Evolutionary conservation across 331 rosid genomes (phyloP).

Genomic region (Quercus phellos): DNA sequence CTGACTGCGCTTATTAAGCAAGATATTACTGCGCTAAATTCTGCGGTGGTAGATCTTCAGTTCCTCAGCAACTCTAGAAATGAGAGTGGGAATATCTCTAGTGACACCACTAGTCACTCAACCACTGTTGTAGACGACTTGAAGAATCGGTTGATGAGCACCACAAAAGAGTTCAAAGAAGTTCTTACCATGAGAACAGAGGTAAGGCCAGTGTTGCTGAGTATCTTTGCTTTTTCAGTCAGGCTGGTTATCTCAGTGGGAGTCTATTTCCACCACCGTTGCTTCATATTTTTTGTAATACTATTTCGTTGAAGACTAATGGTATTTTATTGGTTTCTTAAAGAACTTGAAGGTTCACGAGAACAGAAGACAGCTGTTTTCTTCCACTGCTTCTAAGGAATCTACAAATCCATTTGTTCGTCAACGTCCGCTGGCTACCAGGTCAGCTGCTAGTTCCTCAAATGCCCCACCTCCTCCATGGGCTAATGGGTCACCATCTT

Average conservation of each 20-base stretch:
- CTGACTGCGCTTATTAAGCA: slow-evolving; percentile 81
- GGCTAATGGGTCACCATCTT: slow-evolving; percentile 63
- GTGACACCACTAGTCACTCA: slow-evolving; percentile 82
- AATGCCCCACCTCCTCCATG: slow-evolving; percentile 73
- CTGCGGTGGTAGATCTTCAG: slow-evolving; percentile 91
- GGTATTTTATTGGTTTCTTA: slow-evolving; percentile 18
- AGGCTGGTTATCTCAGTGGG: neutral
- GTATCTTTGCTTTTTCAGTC: neutral
- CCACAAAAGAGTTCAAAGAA: slow-evolving; percentile 93
- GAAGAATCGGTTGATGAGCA: slow-evolving; percentile 77
- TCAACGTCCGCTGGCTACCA: slow-evolving; percentile 77
- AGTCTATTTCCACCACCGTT: neutral
- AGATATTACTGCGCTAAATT: slow-evolving; percentile 87
- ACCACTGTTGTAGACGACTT: slow-evolving; percentile 89
- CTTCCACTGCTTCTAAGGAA: slow-evolving; percentile 66
- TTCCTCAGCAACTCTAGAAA: slow-evolving; percentile 54
- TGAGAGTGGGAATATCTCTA: slow-evolving; percentile 59
- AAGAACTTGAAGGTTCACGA: slow-evolving; percentile 91
- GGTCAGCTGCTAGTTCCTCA: slow-evolving; percentile 63
- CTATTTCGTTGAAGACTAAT: slow-evolving; percentile 2
- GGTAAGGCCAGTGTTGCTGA: slow-evolving; percentile 37
- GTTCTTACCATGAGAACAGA: slow-evolving; percentile 93
- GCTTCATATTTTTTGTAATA: neutral
- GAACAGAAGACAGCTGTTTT: slow-evolving; percentile 81
- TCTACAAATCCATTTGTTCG: slow-evolving; percentile 91